Evolutionary conservation across 2,329 filamentous ascomycete species (phyloP), one percentile per base, ranked within the genome.

Genomic region (Cladophialophora chaetospira): DNA sequence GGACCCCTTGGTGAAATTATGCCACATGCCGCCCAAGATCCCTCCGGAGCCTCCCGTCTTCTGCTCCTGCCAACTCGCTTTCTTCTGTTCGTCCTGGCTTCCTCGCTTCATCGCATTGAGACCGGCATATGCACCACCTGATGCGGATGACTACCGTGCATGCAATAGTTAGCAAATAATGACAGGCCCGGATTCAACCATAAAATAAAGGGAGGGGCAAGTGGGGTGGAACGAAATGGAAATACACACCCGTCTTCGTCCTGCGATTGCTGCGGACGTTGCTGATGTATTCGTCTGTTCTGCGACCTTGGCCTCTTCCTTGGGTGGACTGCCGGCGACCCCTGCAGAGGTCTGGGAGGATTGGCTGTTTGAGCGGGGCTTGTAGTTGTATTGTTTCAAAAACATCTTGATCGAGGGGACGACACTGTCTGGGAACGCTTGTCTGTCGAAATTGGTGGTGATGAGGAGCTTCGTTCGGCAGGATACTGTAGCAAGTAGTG

Each of bases 1-100:
- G 9, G 43, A 53, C 25, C 64, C 77, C 60, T 69, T 66, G 23
- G 64, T 66, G 36, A 64, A 66, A 23, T 31, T 59, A 36, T 62
- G 54, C 65, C 65, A 67, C 62, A 63, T 60, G 15, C 61, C 58
- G 11, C 60, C 57, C 31, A 67, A 43, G 29, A 65, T 58, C 15
- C 65, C 65, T 1, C 48, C 26, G n/a, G n/a, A n/a, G n/a, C n/a
- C 45, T 15, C 58, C 63, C 6, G 61, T 40, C 36, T 56, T 60
- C 58, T 67, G 65, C 9, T 67, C 65, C 5, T 42, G 28, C 49
- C 53, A 63, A 33, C 26, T 55, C 10, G 58, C 38, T 6, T 33
- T 33, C 38, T 47, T 55, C 33, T 60, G 62, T 13, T 59, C 55
- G 46, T 65, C 62, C 43, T 53, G 49, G n/a, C 53, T 55, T 11